phyloP scores from a whole-genome alignment of 257 asterid genomes.

The Solanum boliviense region DNA sequence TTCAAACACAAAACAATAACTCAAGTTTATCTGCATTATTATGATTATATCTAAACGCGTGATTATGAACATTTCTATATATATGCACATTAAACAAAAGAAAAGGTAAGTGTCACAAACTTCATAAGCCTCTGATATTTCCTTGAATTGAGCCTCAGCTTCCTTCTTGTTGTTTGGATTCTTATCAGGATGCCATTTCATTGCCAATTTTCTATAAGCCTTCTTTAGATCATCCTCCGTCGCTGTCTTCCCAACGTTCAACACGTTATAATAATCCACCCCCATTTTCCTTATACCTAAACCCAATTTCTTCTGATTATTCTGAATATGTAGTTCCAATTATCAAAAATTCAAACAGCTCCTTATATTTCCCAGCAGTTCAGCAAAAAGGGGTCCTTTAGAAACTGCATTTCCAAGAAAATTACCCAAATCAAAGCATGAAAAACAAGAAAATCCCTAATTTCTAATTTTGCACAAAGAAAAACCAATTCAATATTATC shows the following conservation, averaged over 20 bases:
- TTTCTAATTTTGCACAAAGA: no score
- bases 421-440: neutral
- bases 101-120: constrained; percentile 13
- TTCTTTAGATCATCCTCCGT: constrained; percentile 86
- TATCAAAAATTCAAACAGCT: neutral
- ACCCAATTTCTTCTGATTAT: neutral
- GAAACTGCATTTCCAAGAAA: neutral
- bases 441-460: neutral
- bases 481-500: neutral
- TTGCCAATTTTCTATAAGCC: constrained; percentile 74
- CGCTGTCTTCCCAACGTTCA: constrained; percentile 62
- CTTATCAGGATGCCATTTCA: constrained; percentile 98
- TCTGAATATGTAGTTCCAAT: neutral
- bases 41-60: neutral
- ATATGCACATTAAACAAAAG: neutral
- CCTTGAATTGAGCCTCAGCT: constrained; percentile 85
- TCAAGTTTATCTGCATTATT: neutral
- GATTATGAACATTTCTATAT: neutral
- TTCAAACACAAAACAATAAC: neutral
- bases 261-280: constrained; percentile 60
- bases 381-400: neutral
- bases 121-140: constrained; percentile 90
- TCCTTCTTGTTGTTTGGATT: constrained; percentile 67
- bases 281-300: constrained; percentile 32
- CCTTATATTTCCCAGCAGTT: neutral